Evolutionary conservation across 495 filamentous ascomycete species (phyloP), one percentile per base, ranked within the genome.

Genomic region (Neurospora tetraspora): DNA sequence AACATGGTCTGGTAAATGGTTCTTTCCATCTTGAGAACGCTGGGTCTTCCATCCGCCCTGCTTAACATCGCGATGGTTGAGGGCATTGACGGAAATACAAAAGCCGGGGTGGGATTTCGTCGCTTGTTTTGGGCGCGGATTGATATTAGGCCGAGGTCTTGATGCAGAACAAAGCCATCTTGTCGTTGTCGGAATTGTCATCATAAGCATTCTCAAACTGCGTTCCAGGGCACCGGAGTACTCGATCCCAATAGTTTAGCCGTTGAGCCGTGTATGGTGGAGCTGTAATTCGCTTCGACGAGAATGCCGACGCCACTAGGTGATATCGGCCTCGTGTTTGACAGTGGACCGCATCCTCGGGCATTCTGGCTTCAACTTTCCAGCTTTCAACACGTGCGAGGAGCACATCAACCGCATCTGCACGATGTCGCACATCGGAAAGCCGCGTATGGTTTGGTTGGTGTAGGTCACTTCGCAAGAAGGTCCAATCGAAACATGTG

Each of bases 391-490:
- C 53, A 65, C 53, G 53, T 65, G 53, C 27, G 27, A 65, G 53
- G 27, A 61, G 53, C 27, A 65, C 53, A 65, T 65, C 53, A 65
- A 65, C 53, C 3, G 27, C 53, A 65, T 65, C 53, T 65, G 53
- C 53, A 65, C 53, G 70, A 68, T 71, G 70, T 71, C 70, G 43
- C 70, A 71, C 42, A 18, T 69, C 27, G 70, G 36, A 70, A 40
- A 59, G 42, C 23, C 38, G 31, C 42, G 53, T 34, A 59, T 59
- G 23, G 20, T 68, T 68, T 71, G 70, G 43, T 71, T 71, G 70
- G 70, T 16, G 53, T 18, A 34, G 27, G 27, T 36, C 27, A 65
- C 23, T 65, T 65, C 53, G 27, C 53, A 65, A 34, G 53, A 65
- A 18, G 27, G 53, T 65, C 53, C 53, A 31, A 65, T 65, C 27